These are phyloP conservation scores for Coccomyxa sp. DNA, from an alignment of 139 green algal genomes.

Conservation along the genomic window DNA sequence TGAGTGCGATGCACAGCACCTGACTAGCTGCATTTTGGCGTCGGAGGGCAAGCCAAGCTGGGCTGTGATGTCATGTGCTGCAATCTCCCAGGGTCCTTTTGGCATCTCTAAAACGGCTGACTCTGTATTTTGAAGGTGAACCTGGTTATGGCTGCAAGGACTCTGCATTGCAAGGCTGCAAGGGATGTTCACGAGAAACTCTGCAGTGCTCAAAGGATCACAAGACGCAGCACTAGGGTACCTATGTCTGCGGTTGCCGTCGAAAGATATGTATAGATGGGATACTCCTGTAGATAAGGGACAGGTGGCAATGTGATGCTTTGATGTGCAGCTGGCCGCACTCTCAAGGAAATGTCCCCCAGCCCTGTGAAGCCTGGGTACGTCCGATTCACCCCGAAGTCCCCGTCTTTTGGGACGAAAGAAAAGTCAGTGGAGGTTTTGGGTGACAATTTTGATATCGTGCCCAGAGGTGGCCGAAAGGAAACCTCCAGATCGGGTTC, in stretches of 20 bases:
- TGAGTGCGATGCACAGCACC: neutral
- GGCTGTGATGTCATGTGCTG: neutral
- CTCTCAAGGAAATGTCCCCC: slow-evolving; percentile 1
- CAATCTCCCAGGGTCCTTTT: neutral
- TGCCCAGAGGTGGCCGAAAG: neutral
- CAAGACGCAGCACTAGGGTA: too few species aligned
- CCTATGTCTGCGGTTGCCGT: neutral
- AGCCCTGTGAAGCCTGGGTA: neutral
- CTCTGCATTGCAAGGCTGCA: too few species aligned
- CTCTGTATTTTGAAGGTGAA: neutral
- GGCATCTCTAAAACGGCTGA: neutral
- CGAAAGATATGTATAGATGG: neutral
- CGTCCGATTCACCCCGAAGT: neutral
- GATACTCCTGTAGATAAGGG: neutral
- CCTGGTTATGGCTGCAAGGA: too few species aligned
- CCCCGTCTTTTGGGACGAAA: neutral
- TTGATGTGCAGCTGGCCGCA: neutral
- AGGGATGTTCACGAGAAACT: too few species aligned
- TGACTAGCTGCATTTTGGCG: neutral
- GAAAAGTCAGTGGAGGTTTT: neutral
- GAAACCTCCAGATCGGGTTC: neutral
- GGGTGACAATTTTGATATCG: neutral
- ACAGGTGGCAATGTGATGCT: neutral
- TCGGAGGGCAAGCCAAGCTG: neutral
- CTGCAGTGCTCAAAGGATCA: too few species aligned